Evolutionary conservation across 2,329 filamentous ascomycete genomes (phyloP).

Genomic region (Ophiognomonia clavigignenti-juglandacearum): DNA sequence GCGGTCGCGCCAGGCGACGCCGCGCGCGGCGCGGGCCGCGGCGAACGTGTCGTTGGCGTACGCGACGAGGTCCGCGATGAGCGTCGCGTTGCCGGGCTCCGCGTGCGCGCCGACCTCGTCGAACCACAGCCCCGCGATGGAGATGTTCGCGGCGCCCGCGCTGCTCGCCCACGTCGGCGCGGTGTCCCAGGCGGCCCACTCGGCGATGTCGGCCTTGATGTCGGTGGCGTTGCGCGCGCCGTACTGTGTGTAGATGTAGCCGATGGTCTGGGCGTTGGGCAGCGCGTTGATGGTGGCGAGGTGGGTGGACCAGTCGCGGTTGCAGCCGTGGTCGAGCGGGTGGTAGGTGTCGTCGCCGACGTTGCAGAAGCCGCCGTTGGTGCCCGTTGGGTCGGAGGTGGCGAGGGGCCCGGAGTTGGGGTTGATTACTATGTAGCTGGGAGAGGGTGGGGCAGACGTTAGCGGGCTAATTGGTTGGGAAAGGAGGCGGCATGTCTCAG

Average conservation of each 20-base stretch:
- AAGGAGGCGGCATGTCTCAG: neutral
- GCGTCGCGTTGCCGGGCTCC: conserved; percentile 1
- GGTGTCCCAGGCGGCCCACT: conserved; percentile 16
- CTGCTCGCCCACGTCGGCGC: conserved; percentile 10
- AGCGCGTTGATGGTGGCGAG: conserved; percentile 14
- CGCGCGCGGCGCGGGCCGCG: neutral
- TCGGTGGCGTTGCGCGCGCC: conserved; percentile 4
- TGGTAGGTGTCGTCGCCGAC: conserved; percentile 10
- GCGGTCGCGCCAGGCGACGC: neutral
- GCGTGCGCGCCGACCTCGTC: conserved; percentile 15
- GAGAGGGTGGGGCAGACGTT: neutral
- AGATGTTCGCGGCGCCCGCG: conserved; percentile 12
- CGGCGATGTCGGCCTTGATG: conserved; percentile 13
- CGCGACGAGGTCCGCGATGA: conserved; percentile 7
- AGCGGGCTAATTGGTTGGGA: neutral
- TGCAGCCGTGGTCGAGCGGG: conserved; percentile 16
- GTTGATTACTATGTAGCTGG: conserved; percentile 15
- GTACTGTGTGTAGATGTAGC: conserved; percentile 16
- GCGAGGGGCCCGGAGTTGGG: conserved; percentile 17
- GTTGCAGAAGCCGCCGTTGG: conserved; percentile 14
- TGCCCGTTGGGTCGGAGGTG: conserved; percentile 10
- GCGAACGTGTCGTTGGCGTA: conserved; percentile 13
- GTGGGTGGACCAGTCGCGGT: conserved; percentile 19
- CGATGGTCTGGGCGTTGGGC: conserved; percentile 17
- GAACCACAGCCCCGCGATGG: conserved; percentile 18